Evolutionary conservation across 768 basidiomycete species (phyloP).

Genomic region (Suillus decipiens): DNA sequence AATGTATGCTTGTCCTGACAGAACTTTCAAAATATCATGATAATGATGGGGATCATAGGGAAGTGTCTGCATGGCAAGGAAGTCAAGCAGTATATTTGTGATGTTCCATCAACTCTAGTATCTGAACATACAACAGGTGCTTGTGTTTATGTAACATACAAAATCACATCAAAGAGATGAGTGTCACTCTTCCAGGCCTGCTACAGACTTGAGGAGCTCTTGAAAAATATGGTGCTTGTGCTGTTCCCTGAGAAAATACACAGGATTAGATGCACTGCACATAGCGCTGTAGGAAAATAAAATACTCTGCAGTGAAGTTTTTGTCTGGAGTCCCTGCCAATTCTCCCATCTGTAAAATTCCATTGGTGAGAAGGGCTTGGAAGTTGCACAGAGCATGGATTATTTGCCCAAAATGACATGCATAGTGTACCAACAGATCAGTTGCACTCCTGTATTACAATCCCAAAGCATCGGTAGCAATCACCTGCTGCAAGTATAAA

Average conservation of each 20-base stretch:
- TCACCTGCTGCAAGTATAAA: too few species aligned
- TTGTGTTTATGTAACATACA: too few species aligned
- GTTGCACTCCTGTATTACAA: background rate
- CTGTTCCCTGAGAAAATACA: constrained; percentile 15
- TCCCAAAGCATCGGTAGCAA: too few species aligned
- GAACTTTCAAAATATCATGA: too few species aligned
- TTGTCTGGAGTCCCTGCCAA: background rate
- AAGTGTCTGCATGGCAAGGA: too few species aligned
- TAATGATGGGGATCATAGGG: too few species aligned
- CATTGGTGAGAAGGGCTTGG: too few species aligned
- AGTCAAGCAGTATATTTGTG: too few species aligned
- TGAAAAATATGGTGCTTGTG: constrained; percentile 18
- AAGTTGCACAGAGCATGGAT: background rate
- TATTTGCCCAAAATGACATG: background rate
- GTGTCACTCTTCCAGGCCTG: constrained; percentile 16
- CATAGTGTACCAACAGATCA: background rate
- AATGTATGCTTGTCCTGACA: too few species aligned
- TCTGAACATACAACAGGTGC: too few species aligned
- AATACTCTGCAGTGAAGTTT: background rate
- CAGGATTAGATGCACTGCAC: background rate
- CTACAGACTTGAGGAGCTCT: constrained; percentile 16
- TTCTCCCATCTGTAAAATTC: background rate
- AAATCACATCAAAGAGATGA: constrained; percentile 6
- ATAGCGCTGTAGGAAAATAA: background rate
- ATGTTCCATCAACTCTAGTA: too few species aligned